Conservation (phyloP, 352 stramenopile species). For the Aphanomyces stellatus region DNA sequence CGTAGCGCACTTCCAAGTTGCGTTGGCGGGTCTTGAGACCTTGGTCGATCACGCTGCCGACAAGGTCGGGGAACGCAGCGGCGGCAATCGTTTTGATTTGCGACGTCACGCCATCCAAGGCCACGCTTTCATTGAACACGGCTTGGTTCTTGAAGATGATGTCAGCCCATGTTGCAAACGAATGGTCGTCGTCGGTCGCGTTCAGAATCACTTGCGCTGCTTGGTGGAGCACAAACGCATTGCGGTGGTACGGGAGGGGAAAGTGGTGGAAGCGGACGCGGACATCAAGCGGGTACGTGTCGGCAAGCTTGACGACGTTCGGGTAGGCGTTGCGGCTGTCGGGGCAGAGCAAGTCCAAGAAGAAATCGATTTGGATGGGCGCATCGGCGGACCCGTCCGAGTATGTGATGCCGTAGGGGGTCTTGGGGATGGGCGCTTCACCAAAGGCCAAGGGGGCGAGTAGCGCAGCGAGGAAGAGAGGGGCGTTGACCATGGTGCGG, state of each 20-base stretch:
- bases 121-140: background rate
- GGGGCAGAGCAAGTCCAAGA: slow-evolving; percentile 53
- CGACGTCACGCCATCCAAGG: background rate
- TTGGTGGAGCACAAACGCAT: slow-evolving; percentile 25
- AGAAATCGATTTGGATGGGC: slow-evolving; percentile 72
- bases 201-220: background rate
- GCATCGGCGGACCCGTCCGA: slow-evolving; percentile 38
- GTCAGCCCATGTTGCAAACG: background rate
- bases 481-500: background rate
- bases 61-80: background rate
- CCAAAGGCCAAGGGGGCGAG: background rate
- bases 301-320: slow-evolving; percentile 21
- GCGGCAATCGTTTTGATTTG: background rate
- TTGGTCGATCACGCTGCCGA: background rate
- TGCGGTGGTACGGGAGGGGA: slow-evolving; percentile 34
- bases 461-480: background rate
- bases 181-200: background rate
- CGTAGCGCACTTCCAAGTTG: background rate
- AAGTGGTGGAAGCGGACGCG: slow-evolving; percentile 32
- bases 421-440: slow-evolving; percentile 47
- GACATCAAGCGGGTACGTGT: slow-evolving; percentile 22
- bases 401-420: slow-evolving; percentile 51
- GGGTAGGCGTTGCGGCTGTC: slow-evolving; percentile 27
- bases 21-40: background rate
- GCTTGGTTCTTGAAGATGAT: background rate